Conservation (phyloP, 2,329 filamentous ascomycete species). For the Talaromyces piceae region DNA sequence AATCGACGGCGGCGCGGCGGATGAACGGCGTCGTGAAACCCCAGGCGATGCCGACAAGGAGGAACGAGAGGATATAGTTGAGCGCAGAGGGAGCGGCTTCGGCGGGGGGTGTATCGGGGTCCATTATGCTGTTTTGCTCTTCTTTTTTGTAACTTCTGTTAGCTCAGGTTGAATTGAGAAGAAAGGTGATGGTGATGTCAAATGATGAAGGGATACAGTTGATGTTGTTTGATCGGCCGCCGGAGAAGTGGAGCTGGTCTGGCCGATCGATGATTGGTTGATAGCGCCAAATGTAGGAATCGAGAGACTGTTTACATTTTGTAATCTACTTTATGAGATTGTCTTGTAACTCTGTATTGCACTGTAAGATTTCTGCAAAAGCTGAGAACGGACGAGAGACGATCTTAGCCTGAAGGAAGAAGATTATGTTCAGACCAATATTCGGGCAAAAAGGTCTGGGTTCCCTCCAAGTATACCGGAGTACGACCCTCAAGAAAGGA, state of each 20-base stretch:
- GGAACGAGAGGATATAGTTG: conserved; percentile 82
- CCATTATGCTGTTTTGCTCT: conserved; percentile 18
- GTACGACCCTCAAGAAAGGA: too few relatives aligned
- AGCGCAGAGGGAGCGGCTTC: conserved; percentile 40
- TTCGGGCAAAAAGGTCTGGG: too few relatives aligned
- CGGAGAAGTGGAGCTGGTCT: background rate
- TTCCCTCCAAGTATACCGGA: too few relatives aligned
- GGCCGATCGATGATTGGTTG: background rate
- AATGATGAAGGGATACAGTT: background rate
- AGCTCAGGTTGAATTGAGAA: too few relatives aligned
- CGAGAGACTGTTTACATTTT: too few relatives aligned
- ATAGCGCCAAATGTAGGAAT: background rate
- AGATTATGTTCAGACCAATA: too few relatives aligned
- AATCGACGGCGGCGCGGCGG: conserved; percentile 70
- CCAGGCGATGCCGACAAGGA: conserved; percentile 88
- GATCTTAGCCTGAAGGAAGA: too few relatives aligned
- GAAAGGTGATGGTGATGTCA: background rate
- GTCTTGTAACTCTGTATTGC: too few relatives aligned
- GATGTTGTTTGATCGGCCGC: background rate
- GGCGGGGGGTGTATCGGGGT: conserved; percentile 22
- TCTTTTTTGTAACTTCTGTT: too few relatives aligned
- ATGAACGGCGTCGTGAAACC: conserved; percentile 91
- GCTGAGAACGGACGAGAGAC: too few relatives aligned
- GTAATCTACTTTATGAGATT: too few relatives aligned
- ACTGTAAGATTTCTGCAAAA: too few relatives aligned